Base-by-base conservation (phyloP, 805 yeast genomes). In the Suhomyces faveliae region DNA sequence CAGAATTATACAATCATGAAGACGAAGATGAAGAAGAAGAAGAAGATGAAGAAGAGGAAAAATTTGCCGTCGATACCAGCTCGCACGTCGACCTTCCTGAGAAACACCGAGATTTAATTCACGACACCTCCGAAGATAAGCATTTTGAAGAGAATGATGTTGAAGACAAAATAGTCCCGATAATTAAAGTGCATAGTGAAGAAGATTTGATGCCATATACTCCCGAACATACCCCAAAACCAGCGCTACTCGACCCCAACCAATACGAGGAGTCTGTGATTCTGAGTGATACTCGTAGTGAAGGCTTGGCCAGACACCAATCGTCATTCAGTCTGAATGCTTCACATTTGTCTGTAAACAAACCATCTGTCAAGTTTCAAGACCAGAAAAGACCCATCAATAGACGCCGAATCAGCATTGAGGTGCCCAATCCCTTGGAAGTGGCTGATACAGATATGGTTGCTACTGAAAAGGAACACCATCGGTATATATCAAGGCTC, bases 381-480 rank as follows among this genome's bases (percentile, higher is more conserved):
- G 37, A 33, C 19, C 37, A 33, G 37, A 33, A 15, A 17, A 33
- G n/a, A 10, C 37, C 39, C 46, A 23, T 25, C 42, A 21, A 35
- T 43, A 25, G 38, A 42, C 23, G 40, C 13, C 40, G 33, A 29
- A 47, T 50, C 35, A 47, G 43, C 33, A 51, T 64, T 27, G 57
- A 60, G 1, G 42, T 45, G 15, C 71, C 71, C 1, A 53, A 54
- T 15, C 68, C 69, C 10, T 40, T 48, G 0, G 63, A 56, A 29
- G 49, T 47, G 7, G 54, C 53, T 6, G 53, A 49, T 4, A 23
- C 45, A 13, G 42, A 40, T 9, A 37, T 42, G 33, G 47, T 46
- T 20, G 40, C 35, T 45, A 49, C 23, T 19, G 58, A 56, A 13
- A 56, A 51, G 17, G 48, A 53, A n/a, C 60, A 57, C 24, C 29